Conservation (phyloP, 192 early-diverging fungal species). For the Mortierella hygrophila region DNA sequence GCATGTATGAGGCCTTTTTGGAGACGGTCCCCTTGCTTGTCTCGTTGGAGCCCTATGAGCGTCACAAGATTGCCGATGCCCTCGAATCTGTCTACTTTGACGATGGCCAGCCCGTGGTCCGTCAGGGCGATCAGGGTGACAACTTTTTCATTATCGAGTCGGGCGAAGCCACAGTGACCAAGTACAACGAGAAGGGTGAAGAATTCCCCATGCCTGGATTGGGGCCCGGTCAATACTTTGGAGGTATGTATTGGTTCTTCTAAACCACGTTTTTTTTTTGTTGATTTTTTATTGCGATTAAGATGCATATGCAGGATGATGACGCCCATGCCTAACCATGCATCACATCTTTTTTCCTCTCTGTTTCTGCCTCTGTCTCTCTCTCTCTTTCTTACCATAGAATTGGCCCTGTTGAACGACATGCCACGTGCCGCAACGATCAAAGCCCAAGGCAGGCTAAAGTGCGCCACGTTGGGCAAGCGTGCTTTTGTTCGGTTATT, state of each 20-base stretch:
- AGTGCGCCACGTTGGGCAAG: slow-evolving; percentile 96
- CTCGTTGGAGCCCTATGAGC: slow-evolving; percentile 95
- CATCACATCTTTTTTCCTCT: slow-evolving; percentile 5
- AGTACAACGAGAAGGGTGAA: slow-evolving; percentile 82
- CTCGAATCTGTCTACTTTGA: slow-evolving; percentile 91
- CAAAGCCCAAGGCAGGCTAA: slow-evolving; percentile 85
- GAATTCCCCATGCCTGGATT: slow-evolving; percentile 80
- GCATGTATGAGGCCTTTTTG: slow-evolving; percentile 96
- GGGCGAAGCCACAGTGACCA: slow-evolving; percentile 88
- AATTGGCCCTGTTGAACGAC: slow-evolving; percentile 94
- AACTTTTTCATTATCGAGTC: slow-evolving; percentile 97
- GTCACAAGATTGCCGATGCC: slow-evolving; percentile 99
- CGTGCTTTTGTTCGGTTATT: slow-evolving; percentile 95
- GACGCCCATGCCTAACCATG: slow-evolving; percentile 6
- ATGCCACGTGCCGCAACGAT: slow-evolving; percentile 95
- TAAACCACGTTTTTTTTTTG: slow-evolving; percentile 3
- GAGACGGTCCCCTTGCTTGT: slow-evolving; percentile 93
- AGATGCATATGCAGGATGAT: slow-evolving; percentile 7
- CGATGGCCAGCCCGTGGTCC: slow-evolving; percentile 86
- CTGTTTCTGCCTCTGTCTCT: background rate
- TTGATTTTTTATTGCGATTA: background rate
- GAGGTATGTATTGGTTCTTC: slow-evolving; percentile 69
- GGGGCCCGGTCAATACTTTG: slow-evolving; percentile 95
- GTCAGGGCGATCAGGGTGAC: slow-evolving; percentile 94
- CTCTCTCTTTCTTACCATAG: slow-evolving; percentile 56